Base-by-base conservation (phyloP, 768 basidiomycete species). In the Pholiota conissans region DNA sequence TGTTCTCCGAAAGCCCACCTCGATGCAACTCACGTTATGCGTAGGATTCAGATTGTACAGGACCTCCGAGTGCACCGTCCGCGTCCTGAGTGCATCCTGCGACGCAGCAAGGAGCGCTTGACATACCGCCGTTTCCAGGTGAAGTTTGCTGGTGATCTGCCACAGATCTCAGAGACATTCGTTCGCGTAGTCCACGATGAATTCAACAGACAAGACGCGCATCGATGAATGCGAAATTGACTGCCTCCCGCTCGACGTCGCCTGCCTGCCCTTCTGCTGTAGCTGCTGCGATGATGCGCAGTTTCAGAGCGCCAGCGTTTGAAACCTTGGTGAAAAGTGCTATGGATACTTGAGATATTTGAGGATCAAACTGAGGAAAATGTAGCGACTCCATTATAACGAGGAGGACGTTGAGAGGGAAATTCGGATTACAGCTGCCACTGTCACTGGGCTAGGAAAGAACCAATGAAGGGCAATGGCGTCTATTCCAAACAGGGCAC, bases 201-300 rank as follows among this genome's bases (percentile, higher is more conserved):
- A 39, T 29, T 32, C 26, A 49, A 72, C 90, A 59, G 61, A 96
- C 94, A 66, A 93, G 81, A 32, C 77, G 78, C 20, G 91, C 93
- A 69, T 98, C 90, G 66, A 98, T 77, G 71, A 98, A 98, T 0
- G 91, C 90, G 73, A 91, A 97, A 65, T 95, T 92, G 63, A 97
- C 82, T n/a, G 83, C 82, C 27, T 84, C 84, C 51, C 92, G 82
- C 64, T 91, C 89, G 13, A 62, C 65, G 26, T 91, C 84, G 18
- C 93, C 92, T 6, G 79, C 78, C 1, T 69, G 70, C 0, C 87
- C 90, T 16, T 76, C 69, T 40, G 83, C 72, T 9, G 78, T 80
- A 3, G 91, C 81, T 0, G 94, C 94, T 5, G 74, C 73, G 49
- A 95, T 78, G 48, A 98, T 86, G 2, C 90, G 81, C 39, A 76